phyloP scores from a whole-genome alignment of 495 filamentous ascomycete species.

The Aspergillus heteromorphus region DNA sequence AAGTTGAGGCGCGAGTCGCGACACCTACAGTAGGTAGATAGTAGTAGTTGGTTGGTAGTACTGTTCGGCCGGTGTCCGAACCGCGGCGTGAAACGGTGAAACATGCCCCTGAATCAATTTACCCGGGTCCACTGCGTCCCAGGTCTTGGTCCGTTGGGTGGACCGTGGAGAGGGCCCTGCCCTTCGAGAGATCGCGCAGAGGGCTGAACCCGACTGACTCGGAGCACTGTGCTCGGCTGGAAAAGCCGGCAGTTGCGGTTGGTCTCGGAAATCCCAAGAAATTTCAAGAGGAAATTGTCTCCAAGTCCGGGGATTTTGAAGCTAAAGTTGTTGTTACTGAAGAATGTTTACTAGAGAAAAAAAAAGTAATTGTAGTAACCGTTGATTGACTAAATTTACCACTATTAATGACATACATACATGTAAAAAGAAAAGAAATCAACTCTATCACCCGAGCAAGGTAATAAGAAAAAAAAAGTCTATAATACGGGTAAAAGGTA shows the following conservation, averaged over 20 bases:
- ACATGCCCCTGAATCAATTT: neutral
- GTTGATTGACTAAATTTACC: slow-evolving; percentile 40
- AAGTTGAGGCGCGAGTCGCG: neutral
- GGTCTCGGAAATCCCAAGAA: too few relatives aligned
- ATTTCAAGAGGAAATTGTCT: too few relatives aligned
- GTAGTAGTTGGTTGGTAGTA: too few relatives aligned
- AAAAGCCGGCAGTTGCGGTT: neutral
- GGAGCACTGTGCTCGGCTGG: neutral
- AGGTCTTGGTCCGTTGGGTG: neutral
- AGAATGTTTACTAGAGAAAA: too few relatives aligned
- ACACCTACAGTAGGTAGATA: neutral
- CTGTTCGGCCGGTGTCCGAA: neutral
- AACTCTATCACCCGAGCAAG: slow-evolving; percentile 33
- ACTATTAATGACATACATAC: slow-evolving; percentile 50
- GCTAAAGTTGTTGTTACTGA: too few relatives aligned
- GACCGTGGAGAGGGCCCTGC: neutral
- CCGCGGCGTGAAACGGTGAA: neutral
- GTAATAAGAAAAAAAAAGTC: slow-evolving; percentile 39
- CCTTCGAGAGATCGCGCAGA: neutral
- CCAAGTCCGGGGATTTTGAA: too few relatives aligned
- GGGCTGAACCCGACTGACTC: neutral
- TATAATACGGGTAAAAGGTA: slow-evolving; percentile 37
- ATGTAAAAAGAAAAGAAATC: slow-evolving; percentile 40
- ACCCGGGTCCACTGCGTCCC: neutral
- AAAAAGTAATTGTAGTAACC: slow-evolving; percentile 24